Conservation (phyloP, 495 filamentous ascomycete genomes). For the Glonium stellatum region DNA sequence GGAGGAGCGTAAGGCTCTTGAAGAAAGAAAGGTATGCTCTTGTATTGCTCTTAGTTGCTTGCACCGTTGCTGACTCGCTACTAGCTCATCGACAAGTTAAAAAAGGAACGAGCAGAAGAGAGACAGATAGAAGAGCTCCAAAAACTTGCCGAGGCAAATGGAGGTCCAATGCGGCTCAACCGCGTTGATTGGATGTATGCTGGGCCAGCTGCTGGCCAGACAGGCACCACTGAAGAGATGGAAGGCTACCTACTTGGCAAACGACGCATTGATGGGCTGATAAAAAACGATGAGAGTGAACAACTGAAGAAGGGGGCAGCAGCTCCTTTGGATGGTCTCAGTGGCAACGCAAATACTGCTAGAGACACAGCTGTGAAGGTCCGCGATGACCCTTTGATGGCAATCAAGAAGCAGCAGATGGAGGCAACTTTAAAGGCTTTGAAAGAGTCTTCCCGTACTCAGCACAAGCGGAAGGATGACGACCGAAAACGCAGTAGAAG, state of each 20-base stretch:
- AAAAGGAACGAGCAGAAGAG: slow-evolving; percentile 91
- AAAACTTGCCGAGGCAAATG: slow-evolving; percentile 79
- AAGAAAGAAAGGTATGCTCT: slow-evolving; percentile 64
- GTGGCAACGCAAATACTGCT: slow-evolving; percentile 56
- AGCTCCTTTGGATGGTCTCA: slow-evolving; percentile 38
- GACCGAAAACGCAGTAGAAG: slow-evolving; percentile 29
- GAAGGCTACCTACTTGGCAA: slow-evolving; percentile 92
- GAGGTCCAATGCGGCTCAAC: slow-evolving; percentile 64
- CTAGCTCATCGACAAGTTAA: slow-evolving; percentile 65
- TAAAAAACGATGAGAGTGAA: slow-evolving; percentile 77
- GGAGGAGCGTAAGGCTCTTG: slow-evolving; percentile 86
- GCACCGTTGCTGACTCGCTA: no score
- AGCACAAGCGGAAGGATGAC: slow-evolving; percentile 32
- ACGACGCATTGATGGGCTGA: slow-evolving; percentile 69
- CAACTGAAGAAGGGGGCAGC: slow-evolving; percentile 77
- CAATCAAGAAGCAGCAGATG: slow-evolving; percentile 89
- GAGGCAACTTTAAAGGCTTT: slow-evolving; percentile 74
- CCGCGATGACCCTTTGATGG: slow-evolving; percentile 78
- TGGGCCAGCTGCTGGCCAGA: slow-evolving; percentile 72
- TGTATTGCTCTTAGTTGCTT: no score
- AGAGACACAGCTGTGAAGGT: slow-evolving; percentile 80
- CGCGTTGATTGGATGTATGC: slow-evolving; percentile 98
- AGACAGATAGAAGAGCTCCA: slow-evolving; percentile 87
- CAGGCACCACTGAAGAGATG: slow-evolving; percentile 82
- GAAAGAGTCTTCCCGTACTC: slow-evolving; percentile 49